Conservation (phyloP, 73 alveolate species). For the Paraurostyla sp. region DNA sequence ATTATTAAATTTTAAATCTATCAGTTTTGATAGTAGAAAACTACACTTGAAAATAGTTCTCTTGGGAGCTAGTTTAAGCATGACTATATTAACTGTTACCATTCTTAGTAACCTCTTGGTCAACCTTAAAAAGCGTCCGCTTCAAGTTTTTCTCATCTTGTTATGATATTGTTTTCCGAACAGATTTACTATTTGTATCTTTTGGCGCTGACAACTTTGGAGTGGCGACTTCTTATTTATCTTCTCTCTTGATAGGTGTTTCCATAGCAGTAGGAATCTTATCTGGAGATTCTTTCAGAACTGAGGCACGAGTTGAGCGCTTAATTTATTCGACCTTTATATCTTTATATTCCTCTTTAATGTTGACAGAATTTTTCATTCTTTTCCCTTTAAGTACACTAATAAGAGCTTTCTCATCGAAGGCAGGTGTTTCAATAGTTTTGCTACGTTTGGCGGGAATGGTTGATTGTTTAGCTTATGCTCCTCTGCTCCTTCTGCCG, state of each 20-base stretch:
- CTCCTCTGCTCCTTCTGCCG: too few species aligned
- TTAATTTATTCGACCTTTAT: neutral
- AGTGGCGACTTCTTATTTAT: neutral
- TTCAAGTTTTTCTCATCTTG: neutral
- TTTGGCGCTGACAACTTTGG: neutral
- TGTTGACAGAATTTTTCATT: neutral
- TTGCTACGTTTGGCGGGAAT: neutral
- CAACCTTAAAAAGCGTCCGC: conserved; percentile 5
- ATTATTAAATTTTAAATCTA: neutral
- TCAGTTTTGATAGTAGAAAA: conserved; percentile 37
- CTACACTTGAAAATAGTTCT: conserved; percentile 25
- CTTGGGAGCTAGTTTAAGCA: neutral
- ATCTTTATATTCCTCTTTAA: neutral
- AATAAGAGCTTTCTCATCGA: neutral
- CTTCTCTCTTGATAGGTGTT: neutral
- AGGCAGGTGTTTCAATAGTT: neutral
- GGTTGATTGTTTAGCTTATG: neutral
- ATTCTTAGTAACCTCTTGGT: neutral
- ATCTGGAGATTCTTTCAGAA: neutral
- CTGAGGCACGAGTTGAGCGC: neutral
- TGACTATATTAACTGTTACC: neutral
- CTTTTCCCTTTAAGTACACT: neutral
- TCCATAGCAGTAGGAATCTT: neutral
- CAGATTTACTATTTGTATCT: neutral
- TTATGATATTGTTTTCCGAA: neutral